Percentiles rank a stretch among this genome's conserved stretches.
Conservation (phyloP, 75 land plant species). For the Selaginella moellendorffii region DNA sequence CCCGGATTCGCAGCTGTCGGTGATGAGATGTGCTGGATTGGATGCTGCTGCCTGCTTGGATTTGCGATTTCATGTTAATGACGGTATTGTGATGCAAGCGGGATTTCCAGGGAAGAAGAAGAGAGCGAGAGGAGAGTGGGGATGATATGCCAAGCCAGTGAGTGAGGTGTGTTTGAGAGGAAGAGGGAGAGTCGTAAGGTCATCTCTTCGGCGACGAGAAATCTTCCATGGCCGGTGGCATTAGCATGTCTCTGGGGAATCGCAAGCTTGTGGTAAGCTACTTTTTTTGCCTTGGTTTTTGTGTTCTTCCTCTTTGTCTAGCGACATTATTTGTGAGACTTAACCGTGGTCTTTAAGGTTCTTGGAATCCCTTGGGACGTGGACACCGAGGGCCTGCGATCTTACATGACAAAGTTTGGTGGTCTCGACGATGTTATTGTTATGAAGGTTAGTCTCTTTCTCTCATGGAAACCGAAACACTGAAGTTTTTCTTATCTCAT, state of each 20-base stretch:
- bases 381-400: constrained; percentile 33
- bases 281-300: not conserved
- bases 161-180: not conserved
- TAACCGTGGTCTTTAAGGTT: constrained; percentile 22
- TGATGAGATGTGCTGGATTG: not conserved
- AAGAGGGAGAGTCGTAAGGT: not conserved
- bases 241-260: constrained; percentile 23
- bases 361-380: constrained; percentile 57
- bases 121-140: not conserved
- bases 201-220: no score
- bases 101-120: not conserved
- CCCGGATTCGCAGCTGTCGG: no score
- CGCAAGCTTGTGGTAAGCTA: constrained; percentile 31
- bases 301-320: not conserved
- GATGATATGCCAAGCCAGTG: no score
- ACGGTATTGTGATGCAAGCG: not conserved
- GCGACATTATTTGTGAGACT: not conserved
- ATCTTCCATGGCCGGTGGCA: constrained; percentile 1
- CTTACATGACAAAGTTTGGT: constrained; percentile 63
- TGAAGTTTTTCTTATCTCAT: no score
- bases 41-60: not conserved
- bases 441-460: constrained; percentile 59
- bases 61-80: no score
- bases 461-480: no score
- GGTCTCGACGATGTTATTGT: constrained; percentile 67